A percentile compares a stretch with the other conserved stretches of the same genome.
Conservation (phyloP, 2,329 filamentous ascomycete genomes). For the Stagonosporopsis cucurbitacearum region DNA sequence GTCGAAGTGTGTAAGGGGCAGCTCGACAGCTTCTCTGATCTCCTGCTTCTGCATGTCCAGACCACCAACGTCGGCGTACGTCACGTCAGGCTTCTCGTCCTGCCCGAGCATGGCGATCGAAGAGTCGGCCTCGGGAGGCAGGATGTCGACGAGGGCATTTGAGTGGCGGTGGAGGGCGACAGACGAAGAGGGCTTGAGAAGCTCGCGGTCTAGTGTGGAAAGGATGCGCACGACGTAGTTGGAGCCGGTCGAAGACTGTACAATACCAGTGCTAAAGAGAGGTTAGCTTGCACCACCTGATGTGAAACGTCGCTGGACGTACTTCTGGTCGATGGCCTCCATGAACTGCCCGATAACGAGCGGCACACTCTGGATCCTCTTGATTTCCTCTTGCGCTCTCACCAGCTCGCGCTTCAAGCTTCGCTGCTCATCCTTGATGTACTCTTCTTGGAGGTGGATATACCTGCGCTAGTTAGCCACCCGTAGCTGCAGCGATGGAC, state of each 20-base stretch:
- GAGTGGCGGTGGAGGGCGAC: slow-evolving; percentile 98
- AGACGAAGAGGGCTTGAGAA: slow-evolving; percentile 96
- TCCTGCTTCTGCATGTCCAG: slow-evolving; percentile 99
- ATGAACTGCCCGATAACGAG: slow-evolving; percentile 99
- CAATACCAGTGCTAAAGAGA: slow-evolving; percentile 82
- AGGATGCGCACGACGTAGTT: slow-evolving; percentile 99
- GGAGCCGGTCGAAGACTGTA: slow-evolving; percentile 96
- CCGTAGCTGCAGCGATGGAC: slow-evolving; percentile 1
- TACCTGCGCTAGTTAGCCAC: slow-evolving; percentile 63
- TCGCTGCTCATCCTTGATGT: slow-evolving; percentile 99
- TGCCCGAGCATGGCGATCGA: slow-evolving; percentile 97
- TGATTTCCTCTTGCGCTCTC: slow-evolving; percentile 98
- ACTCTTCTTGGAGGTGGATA: slow-evolving; percentile 98
- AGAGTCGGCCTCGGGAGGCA: slow-evolving; percentile 97
- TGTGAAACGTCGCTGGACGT: slow-evolving; percentile 43
- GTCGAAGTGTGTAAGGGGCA: slow-evolving; percentile 96
- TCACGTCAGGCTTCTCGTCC: slow-evolving; percentile 97
- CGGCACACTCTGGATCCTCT: slow-evolving; percentile 97
- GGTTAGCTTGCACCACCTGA: slow-evolving; percentile 19
- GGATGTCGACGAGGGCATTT: slow-evolving; percentile 96
- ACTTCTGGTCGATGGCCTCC: slow-evolving; percentile 99
- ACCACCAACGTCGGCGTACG: slow-evolving; percentile 96
- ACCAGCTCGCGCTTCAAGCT: slow-evolving; percentile 97
- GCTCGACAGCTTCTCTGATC: slow-evolving; percentile 95
- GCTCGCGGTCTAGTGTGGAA: slow-evolving; percentile 96